Base-by-base conservation (phyloP, 768 basidiomycete genomes). In the Trametes cinnabarina region DNA sequence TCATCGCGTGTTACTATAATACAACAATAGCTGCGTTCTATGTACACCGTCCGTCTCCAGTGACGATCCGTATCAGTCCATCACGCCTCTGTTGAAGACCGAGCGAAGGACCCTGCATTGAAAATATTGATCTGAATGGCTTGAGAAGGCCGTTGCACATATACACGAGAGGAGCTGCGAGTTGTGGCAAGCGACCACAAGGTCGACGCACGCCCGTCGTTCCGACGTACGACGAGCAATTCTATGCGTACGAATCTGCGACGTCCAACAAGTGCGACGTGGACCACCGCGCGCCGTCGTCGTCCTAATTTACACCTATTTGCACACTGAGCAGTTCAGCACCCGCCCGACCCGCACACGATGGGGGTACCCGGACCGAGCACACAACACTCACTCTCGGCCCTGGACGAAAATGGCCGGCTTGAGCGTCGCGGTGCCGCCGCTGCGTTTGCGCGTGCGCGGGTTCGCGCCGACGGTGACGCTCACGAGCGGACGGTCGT, bases 351-450 rank as follows among this genome's bases (percentile, higher is more conserved):
- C 22, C 40, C 41, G 22, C 34, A 22, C 6, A 4, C 11, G 25
- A n/a, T n/a, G n/a, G n/a, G n/a, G n/a, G 51, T 8, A 47, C 25
- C 34, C 42, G 44, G 22, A 55, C 22, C 14, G 34, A 32, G 51
- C 22, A 56, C 56, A 43, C 17, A 26, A 50, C 34, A 66, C 67
- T 58, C 55, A 68, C 67, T 65, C 63, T 60, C 67, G 63, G 35
- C 63, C 62, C 37, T 66, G 64, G n/a, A 66, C 63, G 60, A 64
- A 62, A 23, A 68, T 66, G 46, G 67, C 64, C 43, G 67, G 67
- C 42, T 63, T 63, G 37, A 68, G 54, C 17, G 52, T 56, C 35
- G 62, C 53, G 12, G 61, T 65, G 47, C 65, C 63, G 19, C 61
- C 63, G 39, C 65, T 66, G 39, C 60, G 56, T 51, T 66, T 69